These are phyloP conservation scores for Kwoniella shandongensis DNA, from an alignment of 768 basidiomycete species.

Conservation along the genomic window DNA sequence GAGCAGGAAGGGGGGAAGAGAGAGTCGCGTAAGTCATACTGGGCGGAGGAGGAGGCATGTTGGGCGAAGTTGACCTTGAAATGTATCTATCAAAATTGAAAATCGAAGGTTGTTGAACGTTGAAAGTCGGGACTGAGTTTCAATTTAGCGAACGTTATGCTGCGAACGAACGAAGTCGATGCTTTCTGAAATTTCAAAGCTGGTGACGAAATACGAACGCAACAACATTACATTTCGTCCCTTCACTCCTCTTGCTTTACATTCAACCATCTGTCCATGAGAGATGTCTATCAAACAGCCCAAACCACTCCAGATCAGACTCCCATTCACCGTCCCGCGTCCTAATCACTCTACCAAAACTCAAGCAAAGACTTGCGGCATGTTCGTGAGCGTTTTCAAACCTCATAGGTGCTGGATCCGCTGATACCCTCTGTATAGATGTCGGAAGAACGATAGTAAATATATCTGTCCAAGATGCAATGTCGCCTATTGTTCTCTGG, in stretches of 20 bases:
- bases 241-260: neutral
- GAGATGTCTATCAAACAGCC: constrained; percentile 36
- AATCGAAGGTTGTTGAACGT: too few species aligned
- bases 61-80: too few species aligned
- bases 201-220: too few species aligned
- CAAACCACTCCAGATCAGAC: constrained; percentile 38
- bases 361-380: constrained; percentile 33
- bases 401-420: neutral
- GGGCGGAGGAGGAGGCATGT: constrained; percentile 15
- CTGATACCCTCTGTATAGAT: constrained; percentile 21
- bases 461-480: constrained; percentile 51
- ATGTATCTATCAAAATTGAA: too few species aligned
- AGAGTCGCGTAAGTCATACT: constrained; percentile 36
- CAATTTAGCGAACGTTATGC: neutral
- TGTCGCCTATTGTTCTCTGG: constrained; percentile 37
- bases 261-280: neutral
- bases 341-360: constrained; percentile 22
- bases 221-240: neutral
- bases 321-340: constrained; percentile 44
- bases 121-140: neutral
- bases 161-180: neutral
- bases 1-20: constrained; percentile 21
- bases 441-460: constrained; percentile 38
- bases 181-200: neutral
- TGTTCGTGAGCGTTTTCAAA: constrained; percentile 31